Percentiles rank a stretch among this genome's conserved stretches.
Evolutionary conservation across 2,329 filamentous ascomycete genomes (phyloP).

Genomic region (Curvularia sp.): DNA sequence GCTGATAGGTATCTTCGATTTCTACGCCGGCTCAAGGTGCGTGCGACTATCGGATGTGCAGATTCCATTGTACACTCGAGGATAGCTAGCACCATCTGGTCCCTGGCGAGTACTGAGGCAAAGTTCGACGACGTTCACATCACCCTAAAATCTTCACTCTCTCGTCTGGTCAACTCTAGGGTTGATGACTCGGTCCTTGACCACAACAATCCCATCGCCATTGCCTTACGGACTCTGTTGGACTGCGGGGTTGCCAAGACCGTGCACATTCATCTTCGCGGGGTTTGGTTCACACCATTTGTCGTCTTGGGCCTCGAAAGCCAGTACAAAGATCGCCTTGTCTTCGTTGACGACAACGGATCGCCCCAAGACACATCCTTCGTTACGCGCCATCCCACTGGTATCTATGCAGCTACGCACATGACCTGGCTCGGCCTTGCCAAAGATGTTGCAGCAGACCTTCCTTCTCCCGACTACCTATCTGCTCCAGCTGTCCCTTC

Average conservation of each 20-base stretch:
- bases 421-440: slow-evolving; percentile 15
- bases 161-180: slow-evolving; percentile 20
- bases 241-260: slow-evolving; percentile 13
- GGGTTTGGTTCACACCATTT: slow-evolving; percentile 24
- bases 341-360: neutral
- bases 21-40: slow-evolving; percentile 21
- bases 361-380: neutral
- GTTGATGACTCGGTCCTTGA: slow-evolving; percentile 29
- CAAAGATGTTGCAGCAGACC: slow-evolving; percentile 12
- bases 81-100: slow-evolving; percentile 19
- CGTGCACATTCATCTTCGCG: slow-evolving; percentile 15
- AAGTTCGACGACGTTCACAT: slow-evolving; percentile 21
- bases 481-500: slow-evolving; percentile 2
- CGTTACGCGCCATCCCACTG: slow-evolving; percentile 15
- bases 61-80: slow-evolving; percentile 8
- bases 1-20: slow-evolving; percentile 29
- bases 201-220: slow-evolving; percentile 22
- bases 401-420: slow-evolving; percentile 14
- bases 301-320: slow-evolving; percentile 16
- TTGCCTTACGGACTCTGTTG: slow-evolving; percentile 19
- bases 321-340: slow-evolving; percentile 2
- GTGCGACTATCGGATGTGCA: slow-evolving; percentile 10
- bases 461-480: neutral
- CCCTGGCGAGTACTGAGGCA: slow-evolving; percentile 21
- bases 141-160: slow-evolving; percentile 19